Evolutionary conservation across 2,329 filamentous ascomycete genomes (phyloP).

Genomic region (Xylariaceae sp.): DNA sequence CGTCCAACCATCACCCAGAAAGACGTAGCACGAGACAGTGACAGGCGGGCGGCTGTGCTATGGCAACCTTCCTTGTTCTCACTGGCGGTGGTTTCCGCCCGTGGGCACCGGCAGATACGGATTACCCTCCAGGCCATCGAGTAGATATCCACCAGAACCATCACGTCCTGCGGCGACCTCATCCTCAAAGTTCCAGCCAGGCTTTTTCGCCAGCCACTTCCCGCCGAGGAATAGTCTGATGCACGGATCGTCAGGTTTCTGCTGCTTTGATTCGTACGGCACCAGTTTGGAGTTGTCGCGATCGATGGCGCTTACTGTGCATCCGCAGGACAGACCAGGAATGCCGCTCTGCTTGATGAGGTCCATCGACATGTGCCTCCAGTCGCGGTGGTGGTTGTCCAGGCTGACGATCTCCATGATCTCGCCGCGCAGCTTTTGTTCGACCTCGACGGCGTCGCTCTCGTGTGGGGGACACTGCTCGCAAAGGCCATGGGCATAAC

Average conservation of each 20-base stretch:
- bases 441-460: conserved; percentile 12
- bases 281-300: conserved; percentile 45
- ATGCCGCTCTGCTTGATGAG: conserved; percentile 35
- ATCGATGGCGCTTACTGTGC: conserved; percentile 41
- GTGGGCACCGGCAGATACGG: conserved; percentile 3
- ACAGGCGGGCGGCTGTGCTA: no score
- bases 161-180: conserved; percentile 40
- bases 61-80: no score
- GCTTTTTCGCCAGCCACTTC: conserved; percentile 39
- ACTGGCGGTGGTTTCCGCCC: no score
- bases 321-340: conserved; percentile 34
- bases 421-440: conserved; percentile 11
- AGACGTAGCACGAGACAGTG: no score
- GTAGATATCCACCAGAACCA: conserved; percentile 40
- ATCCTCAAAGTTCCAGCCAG: conserved; percentile 37
- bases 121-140: conserved; percentile 26
- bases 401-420: conserved; percentile 21
- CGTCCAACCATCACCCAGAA: no score
- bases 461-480: conserved; percentile 34
- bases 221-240: conserved; percentile 42
- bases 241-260: conserved; percentile 43
- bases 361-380: conserved; percentile 37
- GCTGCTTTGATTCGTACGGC: conserved; percentile 43
- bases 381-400: conserved; percentile 31
- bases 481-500: conserved; percentile 43